Evolutionary conservation across 2,329 filamentous ascomycete genomes (phyloP), one percentile per base, ranked within the genome.

Genomic region (Curvularia sp.): DNA sequence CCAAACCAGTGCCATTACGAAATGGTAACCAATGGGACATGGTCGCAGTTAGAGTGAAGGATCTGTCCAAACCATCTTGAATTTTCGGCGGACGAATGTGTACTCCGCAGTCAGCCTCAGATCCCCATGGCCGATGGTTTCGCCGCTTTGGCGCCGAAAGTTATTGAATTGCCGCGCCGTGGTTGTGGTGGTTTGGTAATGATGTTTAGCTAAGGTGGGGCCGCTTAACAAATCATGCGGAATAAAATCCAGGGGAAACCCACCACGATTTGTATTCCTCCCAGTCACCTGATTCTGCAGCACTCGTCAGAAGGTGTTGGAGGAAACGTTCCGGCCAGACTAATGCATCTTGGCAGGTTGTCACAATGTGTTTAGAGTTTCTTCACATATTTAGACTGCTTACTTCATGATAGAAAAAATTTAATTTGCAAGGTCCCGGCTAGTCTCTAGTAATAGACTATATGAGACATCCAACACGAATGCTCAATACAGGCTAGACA

Each of bases 221-320:
- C 44, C 26, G 57, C 54, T 60, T 49, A 60, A 35, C 46, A 53
- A 22, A 50, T 46, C 46, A 5, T 15, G 54, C 58, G 54, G 58
- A 57, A 60, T 49, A 9, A 3, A 28, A 15, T n/a, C 54, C 38
- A 24, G 22, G 20, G 30, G 49, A 41, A 31, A 22, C 35, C 26
- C 24, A 28, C 30, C 43, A 46, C 15, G 8, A 47, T 28, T 20
- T 28, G 7, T 38, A 33, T 10, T 33, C 30, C 5, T 13, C 28
- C 28, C 4, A 8, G 10, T n/a, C 18, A 15, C 33, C 12, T n/a
- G 7, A 13, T 22, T n/a, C 18, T 6, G 18, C 42, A 26, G 35
- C 35, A 38, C 5, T 18, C 6, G 5, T 38, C 33, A 44, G 3
- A 28, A 28, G 22, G 22, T 6, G 7, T 18, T 26, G 42, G 8